phyloP scores from a whole-genome alignment of 2,329 filamentous ascomycete species.

The Monosporascus sp. region DNA sequence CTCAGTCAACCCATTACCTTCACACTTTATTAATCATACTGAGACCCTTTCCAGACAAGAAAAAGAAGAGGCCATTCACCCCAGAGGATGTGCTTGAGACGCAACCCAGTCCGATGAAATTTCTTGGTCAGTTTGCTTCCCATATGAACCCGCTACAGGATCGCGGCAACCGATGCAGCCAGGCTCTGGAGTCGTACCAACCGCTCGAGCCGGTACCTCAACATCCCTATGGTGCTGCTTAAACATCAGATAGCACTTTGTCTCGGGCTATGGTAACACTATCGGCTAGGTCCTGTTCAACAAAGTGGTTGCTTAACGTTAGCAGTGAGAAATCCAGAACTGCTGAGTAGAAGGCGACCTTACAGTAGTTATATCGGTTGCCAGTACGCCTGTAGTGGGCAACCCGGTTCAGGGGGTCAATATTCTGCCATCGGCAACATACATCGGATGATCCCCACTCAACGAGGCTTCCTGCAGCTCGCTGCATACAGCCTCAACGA shows the following conservation, averaged over 20 bases:
- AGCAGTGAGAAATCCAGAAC: too few species aligned
- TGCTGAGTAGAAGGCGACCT: background rate
- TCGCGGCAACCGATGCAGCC: background rate
- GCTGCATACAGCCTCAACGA: background rate
- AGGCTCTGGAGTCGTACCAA: background rate
- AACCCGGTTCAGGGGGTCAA: background rate
- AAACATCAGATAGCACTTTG: background rate
- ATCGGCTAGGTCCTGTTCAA: background rate
- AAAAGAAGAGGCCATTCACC: background rate
- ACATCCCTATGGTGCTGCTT: background rate
- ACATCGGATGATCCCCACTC: background rate
- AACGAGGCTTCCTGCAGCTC: background rate
- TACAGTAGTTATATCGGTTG: background rate
- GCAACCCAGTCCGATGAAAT: conserved; percentile 8
- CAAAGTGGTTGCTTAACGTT: background rate
- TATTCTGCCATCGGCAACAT: background rate
- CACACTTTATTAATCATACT: background rate
- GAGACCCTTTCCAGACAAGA: background rate
- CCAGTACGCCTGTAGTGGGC: background rate
- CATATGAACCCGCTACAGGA: background rate
- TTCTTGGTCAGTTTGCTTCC: background rate
- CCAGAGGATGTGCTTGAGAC: too few species aligned
- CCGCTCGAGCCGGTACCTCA: background rate
- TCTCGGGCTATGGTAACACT: background rate
- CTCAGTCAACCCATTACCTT: background rate